phyloP scores from a whole-genome alignment of 2,329 filamentous ascomycete species.

The Arthrobotrys conoides region DNA sequence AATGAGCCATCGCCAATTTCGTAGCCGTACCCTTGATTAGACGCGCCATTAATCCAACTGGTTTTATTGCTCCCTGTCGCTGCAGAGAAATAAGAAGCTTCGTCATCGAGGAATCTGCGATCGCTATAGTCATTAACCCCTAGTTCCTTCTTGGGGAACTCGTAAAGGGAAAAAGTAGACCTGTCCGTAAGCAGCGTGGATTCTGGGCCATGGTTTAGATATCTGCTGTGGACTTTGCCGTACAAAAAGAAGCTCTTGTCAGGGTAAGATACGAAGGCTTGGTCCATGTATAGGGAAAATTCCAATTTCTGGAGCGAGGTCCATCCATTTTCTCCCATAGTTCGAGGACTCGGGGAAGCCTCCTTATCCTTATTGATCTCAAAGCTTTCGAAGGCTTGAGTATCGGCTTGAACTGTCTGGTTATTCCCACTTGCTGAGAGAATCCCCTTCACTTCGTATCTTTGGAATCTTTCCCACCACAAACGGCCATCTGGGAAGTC shows the following conservation, averaged over 20 bases:
- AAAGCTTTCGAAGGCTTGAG: slow-evolving; percentile 19
- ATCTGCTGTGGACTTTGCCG: slow-evolving; percentile 42
- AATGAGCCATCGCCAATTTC: slow-evolving; percentile 31
- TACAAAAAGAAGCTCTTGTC: slow-evolving; percentile 54
- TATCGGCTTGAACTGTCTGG: slow-evolving; percentile 41
- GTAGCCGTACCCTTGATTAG: slow-evolving; percentile 43
- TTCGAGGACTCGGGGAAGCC: not conserved
- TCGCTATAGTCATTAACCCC: slow-evolving; percentile 28
- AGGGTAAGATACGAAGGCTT: slow-evolving; percentile 29
- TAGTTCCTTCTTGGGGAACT: slow-evolving; percentile 16
- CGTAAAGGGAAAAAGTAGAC: slow-evolving; percentile 31
- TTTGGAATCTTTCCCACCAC: slow-evolving; percentile 27
- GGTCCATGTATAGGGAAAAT: slow-evolving; percentile 36
- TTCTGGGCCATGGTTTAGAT: slow-evolving; percentile 36
- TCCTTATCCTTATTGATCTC: not conserved
- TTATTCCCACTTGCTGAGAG: slow-evolving; percentile 49
- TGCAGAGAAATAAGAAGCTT: slow-evolving; percentile 47
- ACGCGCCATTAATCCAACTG: slow-evolving; percentile 45
- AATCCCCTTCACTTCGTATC: slow-evolving; percentile 36
- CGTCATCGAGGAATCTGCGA: slow-evolving; percentile 39
- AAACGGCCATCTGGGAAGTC: not conserved
- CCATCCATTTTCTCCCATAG: not conserved
- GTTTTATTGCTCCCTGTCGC: slow-evolving; percentile 44
- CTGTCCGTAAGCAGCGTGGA: slow-evolving; percentile 54
- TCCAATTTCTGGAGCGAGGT: slow-evolving; percentile 7